Percentiles rank a stretch among this genome's conserved stretches.
phyloP scores from a whole-genome alignment of 352 stramenopile species.

The Hyaloperonospora brassicae region DNA sequence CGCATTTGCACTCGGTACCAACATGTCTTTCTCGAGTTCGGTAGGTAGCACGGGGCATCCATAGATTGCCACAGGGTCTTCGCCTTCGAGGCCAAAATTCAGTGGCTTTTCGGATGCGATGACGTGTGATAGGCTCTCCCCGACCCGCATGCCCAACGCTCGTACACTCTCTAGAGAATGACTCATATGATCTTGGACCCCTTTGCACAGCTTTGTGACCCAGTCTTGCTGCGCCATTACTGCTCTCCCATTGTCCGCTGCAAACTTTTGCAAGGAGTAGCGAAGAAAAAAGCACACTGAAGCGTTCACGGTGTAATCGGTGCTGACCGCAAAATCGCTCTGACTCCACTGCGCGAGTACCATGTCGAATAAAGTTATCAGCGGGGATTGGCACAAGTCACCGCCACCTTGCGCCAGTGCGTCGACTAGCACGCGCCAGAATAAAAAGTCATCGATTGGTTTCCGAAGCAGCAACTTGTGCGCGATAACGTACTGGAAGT shows the following conservation, averaged over 20 bases:
- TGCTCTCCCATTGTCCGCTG: constrained; percentile 5
- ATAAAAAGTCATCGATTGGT: constrained; percentile 38
- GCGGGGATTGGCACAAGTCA: constrained; percentile 15
- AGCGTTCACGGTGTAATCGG: constrained; percentile 46
- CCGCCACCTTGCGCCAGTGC: constrained; percentile 14
- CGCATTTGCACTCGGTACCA: constrained; percentile 10
- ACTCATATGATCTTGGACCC: constrained; percentile 64
- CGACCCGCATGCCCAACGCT: constrained; percentile 58
- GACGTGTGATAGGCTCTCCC: constrained; percentile 52
- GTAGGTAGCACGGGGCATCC: constrained; percentile 19
- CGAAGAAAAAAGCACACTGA: constrained; percentile 63
- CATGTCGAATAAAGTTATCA: constrained; percentile 48
- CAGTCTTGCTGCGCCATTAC: constrained; percentile 39
- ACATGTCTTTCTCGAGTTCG: constrained; percentile 18
- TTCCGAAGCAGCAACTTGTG: constrained; percentile 57
- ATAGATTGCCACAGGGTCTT: constrained; percentile 37
- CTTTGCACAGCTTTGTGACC: constrained; percentile 60
- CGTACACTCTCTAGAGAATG: constrained; percentile 54
- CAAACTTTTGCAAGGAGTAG: constrained; percentile 38
- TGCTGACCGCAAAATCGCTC: constrained; percentile 36
- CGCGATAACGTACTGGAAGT: constrained; percentile 56
- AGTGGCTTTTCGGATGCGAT: constrained; percentile 54
- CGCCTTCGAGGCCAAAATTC: constrained; percentile 43
- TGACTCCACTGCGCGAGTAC: constrained; percentile 54
- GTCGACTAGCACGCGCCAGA: constrained; percentile 45